Evolutionary conservation across 305 asterid genomes (phyloP).

Genomic region (Solanum chacoense): DNA sequence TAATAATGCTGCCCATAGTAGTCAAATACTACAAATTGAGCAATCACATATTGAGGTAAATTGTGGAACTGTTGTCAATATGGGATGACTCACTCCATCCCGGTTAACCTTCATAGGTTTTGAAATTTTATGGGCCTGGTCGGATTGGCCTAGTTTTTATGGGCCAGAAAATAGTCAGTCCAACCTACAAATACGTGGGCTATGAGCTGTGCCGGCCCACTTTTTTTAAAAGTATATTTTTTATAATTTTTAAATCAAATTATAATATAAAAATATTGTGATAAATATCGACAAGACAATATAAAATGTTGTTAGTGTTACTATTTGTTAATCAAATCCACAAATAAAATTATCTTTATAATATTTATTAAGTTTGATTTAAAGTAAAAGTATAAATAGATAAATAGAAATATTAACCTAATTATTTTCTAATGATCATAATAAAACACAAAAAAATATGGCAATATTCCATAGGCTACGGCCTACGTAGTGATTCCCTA

Average conservation of each 20-base stretch:
- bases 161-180: background rate
- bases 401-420: background rate
- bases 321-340: background rate
- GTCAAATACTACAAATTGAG: too few relatives aligned
- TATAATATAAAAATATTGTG: too few relatives aligned
- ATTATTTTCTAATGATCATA: too few relatives aligned
- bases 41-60: too few relatives aligned
- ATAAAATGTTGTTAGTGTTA: background rate
- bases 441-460: background rate
- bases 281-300: too few relatives aligned
- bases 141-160: background rate
- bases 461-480: background rate
- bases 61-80: background rate
- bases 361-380: too few relatives aligned
- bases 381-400: too few relatives aligned
- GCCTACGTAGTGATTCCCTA: background rate
- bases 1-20: too few relatives aligned
- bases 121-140: background rate
- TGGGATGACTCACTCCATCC: background rate
- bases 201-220: background rate
- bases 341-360: background rate
- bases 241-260: background rate
- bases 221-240: background rate
- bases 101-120: too few relatives aligned
- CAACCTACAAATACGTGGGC: background rate